Evolutionary conservation across 1,284 basidiomycete genomes (phyloP).

Genomic region (Melampsora americana): DNA sequence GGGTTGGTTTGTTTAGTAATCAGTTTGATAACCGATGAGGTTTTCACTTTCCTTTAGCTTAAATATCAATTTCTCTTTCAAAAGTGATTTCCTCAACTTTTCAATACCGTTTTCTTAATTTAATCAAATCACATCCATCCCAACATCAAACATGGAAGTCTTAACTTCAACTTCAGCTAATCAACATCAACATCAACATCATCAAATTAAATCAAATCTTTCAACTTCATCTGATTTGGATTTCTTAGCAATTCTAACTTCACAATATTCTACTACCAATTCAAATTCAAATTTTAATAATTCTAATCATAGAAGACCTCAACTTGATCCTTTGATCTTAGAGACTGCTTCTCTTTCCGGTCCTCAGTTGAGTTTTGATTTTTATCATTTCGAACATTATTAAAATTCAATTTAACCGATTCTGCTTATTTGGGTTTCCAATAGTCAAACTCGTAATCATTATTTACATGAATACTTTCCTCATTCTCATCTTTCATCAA

Average conservation of each 20-base stretch:
- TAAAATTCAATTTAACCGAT: background rate
- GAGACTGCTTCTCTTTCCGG: conserved; percentile 49
- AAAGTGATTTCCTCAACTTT: no score
- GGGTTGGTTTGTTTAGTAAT: no score
- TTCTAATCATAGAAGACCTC: conserved; percentile 45
- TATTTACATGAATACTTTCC: conserved; percentile 51
- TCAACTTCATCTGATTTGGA: background rate
- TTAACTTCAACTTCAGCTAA: no score
- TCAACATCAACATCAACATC: no score
- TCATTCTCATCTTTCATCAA: conserved; percentile 13
- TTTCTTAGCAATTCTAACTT: background rate
- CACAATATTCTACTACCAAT: background rate
- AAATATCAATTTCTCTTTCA: no score
- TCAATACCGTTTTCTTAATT: no score
- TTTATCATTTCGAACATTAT: background rate
- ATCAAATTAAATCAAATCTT: no score
- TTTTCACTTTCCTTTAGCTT: no score
- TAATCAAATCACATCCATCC: no score
- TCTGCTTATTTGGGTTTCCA: background rate
- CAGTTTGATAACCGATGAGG: no score
- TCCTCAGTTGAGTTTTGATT: conserved; percentile 46
- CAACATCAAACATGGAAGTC: no score
- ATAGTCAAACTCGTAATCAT: conserved; percentile 51
- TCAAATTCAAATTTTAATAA: background rate
- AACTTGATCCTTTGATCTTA: conserved; percentile 50